Conservation (phyloP, 176 grass and related monocot species). For the Puya raimondii region DNA sequence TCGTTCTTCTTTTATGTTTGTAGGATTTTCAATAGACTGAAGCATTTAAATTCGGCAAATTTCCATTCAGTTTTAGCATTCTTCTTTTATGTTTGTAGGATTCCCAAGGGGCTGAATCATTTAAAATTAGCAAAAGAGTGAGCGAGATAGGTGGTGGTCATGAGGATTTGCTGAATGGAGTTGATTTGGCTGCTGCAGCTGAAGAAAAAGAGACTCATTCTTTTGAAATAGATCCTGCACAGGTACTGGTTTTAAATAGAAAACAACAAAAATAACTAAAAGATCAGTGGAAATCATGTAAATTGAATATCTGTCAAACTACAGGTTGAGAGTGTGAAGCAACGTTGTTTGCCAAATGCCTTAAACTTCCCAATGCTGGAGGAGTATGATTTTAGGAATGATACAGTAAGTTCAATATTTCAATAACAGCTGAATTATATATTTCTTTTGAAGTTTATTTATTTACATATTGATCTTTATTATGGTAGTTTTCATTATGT, state of each 20-base stretch:
- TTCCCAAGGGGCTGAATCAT: conserved; percentile 39
- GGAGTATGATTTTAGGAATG: conserved; percentile 95
- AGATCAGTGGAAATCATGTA: not conserved
- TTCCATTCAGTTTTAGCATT: not conserved
- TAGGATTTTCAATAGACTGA: conserved; percentile 53
- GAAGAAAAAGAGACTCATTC: conserved; percentile 93
- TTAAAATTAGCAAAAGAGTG: conserved; percentile 60
- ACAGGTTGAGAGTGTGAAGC: conserved; percentile 87
- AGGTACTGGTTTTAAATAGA: conserved; percentile 37
- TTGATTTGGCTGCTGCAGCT: conserved; percentile 64
- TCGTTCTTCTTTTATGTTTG: conserved; percentile 7
- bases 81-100: conserved; percentile 40
- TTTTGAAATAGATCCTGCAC: conserved; percentile 71
- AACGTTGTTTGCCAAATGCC: conserved; percentile 80
- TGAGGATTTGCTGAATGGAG: conserved; percentile 63
- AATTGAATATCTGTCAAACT: not conserved
- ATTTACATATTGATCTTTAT: not conserved
- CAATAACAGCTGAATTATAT: not conserved
- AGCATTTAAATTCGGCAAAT: conserved; percentile 63
- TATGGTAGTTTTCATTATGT: not conserved
- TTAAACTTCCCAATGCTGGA: conserved; percentile 88
- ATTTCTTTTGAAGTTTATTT: conserved; percentile 2
- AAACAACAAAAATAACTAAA: not conserved
- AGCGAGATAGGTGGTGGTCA: conserved; percentile 54
- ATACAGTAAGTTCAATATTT: conserved; percentile 41